Evolutionary conservation across 2,329 filamentous ascomycete genomes (phyloP), one percentile per base, ranked within the genome.

Genomic region (Aureobasidium uvarum): DNA sequence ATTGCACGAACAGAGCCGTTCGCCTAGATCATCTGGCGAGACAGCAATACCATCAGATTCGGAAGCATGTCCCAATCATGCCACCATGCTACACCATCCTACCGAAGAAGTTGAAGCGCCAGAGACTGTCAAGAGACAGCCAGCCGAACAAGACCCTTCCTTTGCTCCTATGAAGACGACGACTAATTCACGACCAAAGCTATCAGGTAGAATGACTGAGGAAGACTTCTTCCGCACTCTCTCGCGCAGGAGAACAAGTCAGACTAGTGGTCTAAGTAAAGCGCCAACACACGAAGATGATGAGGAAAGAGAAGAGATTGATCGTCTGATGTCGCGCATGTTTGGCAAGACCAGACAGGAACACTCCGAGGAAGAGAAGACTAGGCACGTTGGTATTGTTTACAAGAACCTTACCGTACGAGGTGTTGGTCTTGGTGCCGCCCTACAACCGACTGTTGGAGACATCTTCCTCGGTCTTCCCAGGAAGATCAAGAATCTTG

Each of bases 351-450:
- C 84, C 23, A 81, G 89, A 6, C 86, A 88, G 69, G 81, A 83
- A 51, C 79, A 84, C n/a, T 89, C 86, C 0, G 85, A 90, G 67
- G 87, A 89, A 67, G 88, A 89, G 70, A 85, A 89, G 72, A 89
- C 86, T 0, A 79, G 88, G 25, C 88, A 91, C 72, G 81, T 89
- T 3, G 88, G 88, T 28, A 80, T 90, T 0, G 85, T 87, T 1
- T 90, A 86, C 85, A 80, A 84, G 68, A 80, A 86, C 64, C 78
- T 90, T 54, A 88, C 80, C 0, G 87, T 90, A 20, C 81, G 86
- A 62, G 88, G 84, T 18, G 77, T 85, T 72, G 83, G 84, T 33
- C 77, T 86, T 16, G 85, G 87, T 33, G 84, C 87, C 1, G 84
- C 86, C 11, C 78, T 89, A 38, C 86, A 89, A 68, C 81, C 82